A percentile compares a stretch with the other conserved stretches of the same genome.
phyloP scores from a whole-genome alignment of 148 eudicot genomes.

The Hydrangea macrophylla region DNA sequence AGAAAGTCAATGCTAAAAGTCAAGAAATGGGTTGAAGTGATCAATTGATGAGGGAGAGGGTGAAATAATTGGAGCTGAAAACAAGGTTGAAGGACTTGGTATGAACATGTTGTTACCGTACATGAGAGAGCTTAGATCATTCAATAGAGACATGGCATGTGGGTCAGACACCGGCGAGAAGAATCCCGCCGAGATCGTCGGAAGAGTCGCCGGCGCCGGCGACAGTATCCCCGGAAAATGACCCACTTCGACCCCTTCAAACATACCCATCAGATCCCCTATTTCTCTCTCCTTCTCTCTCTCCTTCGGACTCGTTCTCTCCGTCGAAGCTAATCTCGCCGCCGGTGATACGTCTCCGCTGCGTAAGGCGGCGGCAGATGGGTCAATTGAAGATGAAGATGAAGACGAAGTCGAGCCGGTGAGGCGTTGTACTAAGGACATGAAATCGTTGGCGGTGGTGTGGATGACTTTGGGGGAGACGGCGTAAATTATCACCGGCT shows the following conservation, averaged over 20 bases:
- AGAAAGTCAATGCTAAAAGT: constrained; percentile 25
- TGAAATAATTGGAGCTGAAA: constrained; percentile 37
- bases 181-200: constrained; percentile 42
- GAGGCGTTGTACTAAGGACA: constrained; percentile 60
- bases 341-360: constrained; percentile 58
- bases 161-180: constrained; percentile 37
- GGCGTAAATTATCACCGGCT: constrained; percentile 72
- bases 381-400: constrained; percentile 20
- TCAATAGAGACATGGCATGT: constrained; percentile 11
- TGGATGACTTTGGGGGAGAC: constrained; percentile 69
- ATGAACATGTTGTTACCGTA: constrained; percentile 31
- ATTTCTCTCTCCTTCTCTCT: constrained; percentile 25
- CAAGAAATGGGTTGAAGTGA: constrained; percentile 41
- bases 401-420: too few species aligned
- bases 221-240: constrained; percentile 59
- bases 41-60: constrained; percentile 53
- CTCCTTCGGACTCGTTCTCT: constrained; percentile 52
- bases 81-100: constrained; percentile 48
- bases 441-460: constrained; percentile 59
- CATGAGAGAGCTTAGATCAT: constrained; percentile 40
- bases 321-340: constrained; percentile 60
- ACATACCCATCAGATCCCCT: constrained; percentile 19
- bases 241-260: constrained; percentile 30
- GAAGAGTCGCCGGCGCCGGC: constrained; percentile 67
- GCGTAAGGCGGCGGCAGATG: constrained; percentile 5